Percentiles rank a stretch among this genome's conserved stretches.
These are phyloP conservation scores for Picea sitchensis DNA, from an alignment of 75 land plant genomes.

Conservation along the genomic window DNA sequence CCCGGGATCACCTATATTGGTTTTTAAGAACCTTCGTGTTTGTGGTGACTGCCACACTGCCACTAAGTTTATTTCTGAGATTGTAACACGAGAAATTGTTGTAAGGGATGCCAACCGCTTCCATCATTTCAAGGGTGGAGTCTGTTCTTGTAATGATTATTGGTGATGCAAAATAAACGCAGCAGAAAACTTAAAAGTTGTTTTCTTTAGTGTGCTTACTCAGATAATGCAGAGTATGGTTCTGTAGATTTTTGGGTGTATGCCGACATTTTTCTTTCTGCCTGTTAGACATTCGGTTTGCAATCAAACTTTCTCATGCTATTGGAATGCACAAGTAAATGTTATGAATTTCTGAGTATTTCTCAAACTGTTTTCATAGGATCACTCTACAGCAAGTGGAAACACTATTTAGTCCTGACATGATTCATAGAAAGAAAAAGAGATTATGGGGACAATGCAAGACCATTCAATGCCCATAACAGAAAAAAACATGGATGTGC, in stretches of 20 bases:
- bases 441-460: not conserved
- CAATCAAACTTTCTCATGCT: not conserved
- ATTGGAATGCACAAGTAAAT: not conserved
- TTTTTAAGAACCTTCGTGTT: conserved; percentile 6
- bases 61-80: conserved; percentile 1
- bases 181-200: not conserved
- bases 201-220: not conserved
- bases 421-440: not conserved
- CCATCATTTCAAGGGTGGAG: conserved; percentile 12
- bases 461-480: not conserved
- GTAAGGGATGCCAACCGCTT: conserved; percentile 9
- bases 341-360: not conserved
- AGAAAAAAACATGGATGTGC: not conserved
- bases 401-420: not conserved
- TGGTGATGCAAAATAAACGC: not conserved
- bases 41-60: conserved; percentile 10
- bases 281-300: not conserved
- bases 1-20: not conserved
- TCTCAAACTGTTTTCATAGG: not conserved
- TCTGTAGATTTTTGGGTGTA: not conserved
- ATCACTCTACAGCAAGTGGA: not conserved
- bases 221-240: not conserved
- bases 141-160: conserved; percentile 8
- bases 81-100: not conserved
- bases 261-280: not conserved